A percentile compares a stretch with the other conserved stretches of the same genome.
These are phyloP conservation scores for Azolla pinnata DNA, from an alignment of 75 land plant species.

Conservation along the genomic window DNA sequence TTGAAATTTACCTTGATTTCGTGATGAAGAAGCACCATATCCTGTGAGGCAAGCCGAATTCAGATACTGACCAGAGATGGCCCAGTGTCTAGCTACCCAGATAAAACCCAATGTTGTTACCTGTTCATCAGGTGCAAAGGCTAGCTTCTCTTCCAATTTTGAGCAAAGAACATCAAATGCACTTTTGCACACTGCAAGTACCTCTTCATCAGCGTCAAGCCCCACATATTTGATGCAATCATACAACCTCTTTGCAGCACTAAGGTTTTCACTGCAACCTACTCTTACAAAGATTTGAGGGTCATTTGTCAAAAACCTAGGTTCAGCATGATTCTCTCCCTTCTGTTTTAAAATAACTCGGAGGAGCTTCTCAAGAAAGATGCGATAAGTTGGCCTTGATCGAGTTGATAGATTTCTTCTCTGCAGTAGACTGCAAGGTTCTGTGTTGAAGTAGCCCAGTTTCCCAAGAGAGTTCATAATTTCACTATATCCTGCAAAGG, in stretches of 20 bases:
- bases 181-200: slow-evolving; percentile 55
- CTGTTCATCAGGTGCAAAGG: slow-evolving; percentile 65
- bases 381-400: slow-evolving; percentile 39
- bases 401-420: slow-evolving; percentile 1
- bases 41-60: too few species aligned
- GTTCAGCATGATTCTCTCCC: slow-evolving; percentile 1
- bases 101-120: slow-evolving; percentile 33
- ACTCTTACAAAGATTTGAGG: slow-evolving; percentile 29
- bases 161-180: slow-evolving; percentile 80
- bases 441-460: slow-evolving; percentile 63
- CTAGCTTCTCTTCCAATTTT: slow-evolving; percentile 80
- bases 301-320: slow-evolving; percentile 2
- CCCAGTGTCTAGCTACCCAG: not conserved
- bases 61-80: not conserved
- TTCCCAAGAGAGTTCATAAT: slow-evolving; percentile 70
- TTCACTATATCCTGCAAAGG: slow-evolving; percentile 63
- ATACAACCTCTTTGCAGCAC: slow-evolving; percentile 40
- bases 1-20: slow-evolving; percentile 66
- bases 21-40: slow-evolving; percentile 94
- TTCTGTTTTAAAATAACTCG: slow-evolving; percentile 5
- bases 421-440: slow-evolving; percentile 39
- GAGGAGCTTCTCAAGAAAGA: slow-evolving; percentile 44
- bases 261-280: slow-evolving; percentile 48
- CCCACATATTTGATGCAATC: slow-evolving; percentile 50
- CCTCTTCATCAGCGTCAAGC: slow-evolving; percentile 43